Evolutionary conservation across 805 yeast species (phyloP).

Genomic region (Myxozyma melibiosi): DNA sequence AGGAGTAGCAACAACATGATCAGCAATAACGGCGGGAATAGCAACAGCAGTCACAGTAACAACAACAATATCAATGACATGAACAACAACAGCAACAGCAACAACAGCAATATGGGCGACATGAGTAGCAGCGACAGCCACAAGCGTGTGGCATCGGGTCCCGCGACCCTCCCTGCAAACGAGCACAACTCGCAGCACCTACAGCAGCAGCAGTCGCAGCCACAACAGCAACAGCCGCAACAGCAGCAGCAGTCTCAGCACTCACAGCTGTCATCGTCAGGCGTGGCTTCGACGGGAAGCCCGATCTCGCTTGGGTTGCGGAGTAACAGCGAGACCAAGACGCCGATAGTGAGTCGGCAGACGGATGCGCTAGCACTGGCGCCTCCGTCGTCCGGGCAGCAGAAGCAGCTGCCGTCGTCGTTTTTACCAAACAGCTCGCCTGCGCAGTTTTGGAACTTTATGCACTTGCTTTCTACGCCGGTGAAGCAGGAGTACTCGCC

Average conservation of each 20-base stretch:
- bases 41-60: too few relatives aligned
- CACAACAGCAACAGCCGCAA: not conserved
- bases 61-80: too few relatives aligned
- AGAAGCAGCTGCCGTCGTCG: conserved; percentile 46
- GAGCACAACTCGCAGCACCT: not conserved
- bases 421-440: conserved; percentile 69
- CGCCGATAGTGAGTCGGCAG: conserved; percentile 31
- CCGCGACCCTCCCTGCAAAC: too few relatives aligned
- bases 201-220: conserved; percentile 5
- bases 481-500: conserved; percentile 38
- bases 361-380: conserved; percentile 39
- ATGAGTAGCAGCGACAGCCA: too few relatives aligned
- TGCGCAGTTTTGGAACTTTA: conserved; percentile 84
- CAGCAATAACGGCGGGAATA: too few relatives aligned
- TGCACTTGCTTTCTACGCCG: conserved; percentile 61
- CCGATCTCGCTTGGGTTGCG: conserved; percentile 28
- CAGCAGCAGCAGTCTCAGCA: not conserved
- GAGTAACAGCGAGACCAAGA: conserved; percentile 21
- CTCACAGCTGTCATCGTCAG: not conserved
- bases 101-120: too few relatives aligned
- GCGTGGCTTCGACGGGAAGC: conserved; percentile 15
- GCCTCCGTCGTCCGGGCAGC: conserved; percentile 45
- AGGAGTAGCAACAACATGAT: too few relatives aligned
- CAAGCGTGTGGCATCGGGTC: too few relatives aligned
- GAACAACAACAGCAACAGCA: too few relatives aligned